phyloP scores from a whole-genome alignment of 2,329 filamentous ascomycete genomes.

The Acrocalymma vagum region DNA sequence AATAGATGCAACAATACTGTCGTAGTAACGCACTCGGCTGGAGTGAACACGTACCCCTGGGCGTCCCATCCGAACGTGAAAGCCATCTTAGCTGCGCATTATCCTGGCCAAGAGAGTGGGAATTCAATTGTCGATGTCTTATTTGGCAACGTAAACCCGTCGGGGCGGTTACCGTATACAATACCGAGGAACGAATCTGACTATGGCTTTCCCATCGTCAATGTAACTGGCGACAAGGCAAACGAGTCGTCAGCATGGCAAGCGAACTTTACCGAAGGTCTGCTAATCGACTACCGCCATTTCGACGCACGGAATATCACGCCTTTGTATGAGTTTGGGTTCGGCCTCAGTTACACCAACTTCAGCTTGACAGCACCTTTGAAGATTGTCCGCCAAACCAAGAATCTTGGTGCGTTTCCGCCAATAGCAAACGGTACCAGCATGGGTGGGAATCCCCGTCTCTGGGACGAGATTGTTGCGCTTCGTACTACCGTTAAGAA shows the following conservation, averaged over 20 bases:
- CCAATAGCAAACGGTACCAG: constrained; percentile 41
- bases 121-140: constrained; percentile 50
- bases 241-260: constrained; percentile 72
- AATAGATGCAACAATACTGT: constrained; percentile 59
- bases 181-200: constrained; percentile 23
- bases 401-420: constrained; percentile 52
- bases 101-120: constrained; percentile 49
- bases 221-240: constrained; percentile 43
- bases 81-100: constrained; percentile 30
- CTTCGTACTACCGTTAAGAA: constrained; percentile 74
- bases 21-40: constrained; percentile 54
- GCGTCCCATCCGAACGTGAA: constrained; percentile 23
- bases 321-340: constrained; percentile 82
- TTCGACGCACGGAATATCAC: constrained; percentile 72
- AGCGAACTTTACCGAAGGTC: constrained; percentile 75
- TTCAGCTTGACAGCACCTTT: constrained; percentile 78
- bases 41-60: constrained; percentile 70
- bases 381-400: constrained; percentile 61
- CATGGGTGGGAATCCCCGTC: constrained; percentile 50
- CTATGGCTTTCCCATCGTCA: constrained; percentile 58
- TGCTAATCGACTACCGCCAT: constrained; percentile 81
- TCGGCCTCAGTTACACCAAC: constrained; percentile 76
- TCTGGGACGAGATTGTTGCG: constrained; percentile 74
- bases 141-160: constrained; percentile 47
- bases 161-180: constrained; percentile 62